Percentiles rank a stretch among this genome's conserved stretches.
phyloP scores from a whole-genome alignment of 805 yeast genomes.

The Yarrowia yakushimensis region DNA sequence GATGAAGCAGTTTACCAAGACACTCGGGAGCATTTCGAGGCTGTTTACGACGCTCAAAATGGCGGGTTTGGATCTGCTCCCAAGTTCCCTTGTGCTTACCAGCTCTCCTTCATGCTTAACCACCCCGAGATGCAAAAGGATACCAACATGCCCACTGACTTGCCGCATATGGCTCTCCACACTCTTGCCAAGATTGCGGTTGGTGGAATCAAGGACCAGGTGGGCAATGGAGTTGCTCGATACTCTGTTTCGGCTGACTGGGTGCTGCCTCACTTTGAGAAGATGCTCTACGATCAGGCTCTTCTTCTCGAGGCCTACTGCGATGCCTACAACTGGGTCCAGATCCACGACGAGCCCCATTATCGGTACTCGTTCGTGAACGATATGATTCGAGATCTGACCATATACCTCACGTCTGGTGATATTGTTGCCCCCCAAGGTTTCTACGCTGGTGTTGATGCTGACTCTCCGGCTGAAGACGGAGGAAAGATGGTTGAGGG shows the following conservation, averaged over 20 bases:
- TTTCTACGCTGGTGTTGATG: constrained; percentile 35
- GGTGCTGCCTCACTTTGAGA: constrained; percentile 43
- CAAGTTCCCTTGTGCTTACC: constrained; percentile 39
- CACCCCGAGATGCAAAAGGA: constrained; percentile 13
- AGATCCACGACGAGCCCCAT: constrained; percentile 29
- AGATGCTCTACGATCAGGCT: constrained; percentile 42
- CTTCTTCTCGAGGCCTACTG: constrained; percentile 37
- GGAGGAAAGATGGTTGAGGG: constrained; percentile 20
- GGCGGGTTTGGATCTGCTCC: constrained; percentile 41
- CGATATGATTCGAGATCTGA: constrained; percentile 29
- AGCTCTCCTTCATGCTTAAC: constrained; percentile 31
- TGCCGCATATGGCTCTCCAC: constrained; percentile 31
- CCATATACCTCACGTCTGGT: constrained; percentile 32
- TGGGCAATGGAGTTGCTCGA: constrained; percentile 40
- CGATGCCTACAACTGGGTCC: constrained; percentile 33
- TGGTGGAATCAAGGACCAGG: constrained; percentile 42
- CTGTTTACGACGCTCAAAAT: constrained; percentile 32
- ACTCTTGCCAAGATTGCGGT: constrained; percentile 36
- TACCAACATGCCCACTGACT: constrained; percentile 26
- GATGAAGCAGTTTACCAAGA: constrained; percentile 28
- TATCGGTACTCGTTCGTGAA: constrained; percentile 27
- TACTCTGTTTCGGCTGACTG: constrained; percentile 42
- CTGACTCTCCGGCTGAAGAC: constrained; percentile 11
- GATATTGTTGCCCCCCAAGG: constrained; percentile 31
- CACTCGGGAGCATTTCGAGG: constrained; percentile 33